These are phyloP conservation scores for Thielaviopsis populi DNA, from an alignment of 2,329 filamentous ascomycete genomes.

Conservation along the genomic window DNA sequence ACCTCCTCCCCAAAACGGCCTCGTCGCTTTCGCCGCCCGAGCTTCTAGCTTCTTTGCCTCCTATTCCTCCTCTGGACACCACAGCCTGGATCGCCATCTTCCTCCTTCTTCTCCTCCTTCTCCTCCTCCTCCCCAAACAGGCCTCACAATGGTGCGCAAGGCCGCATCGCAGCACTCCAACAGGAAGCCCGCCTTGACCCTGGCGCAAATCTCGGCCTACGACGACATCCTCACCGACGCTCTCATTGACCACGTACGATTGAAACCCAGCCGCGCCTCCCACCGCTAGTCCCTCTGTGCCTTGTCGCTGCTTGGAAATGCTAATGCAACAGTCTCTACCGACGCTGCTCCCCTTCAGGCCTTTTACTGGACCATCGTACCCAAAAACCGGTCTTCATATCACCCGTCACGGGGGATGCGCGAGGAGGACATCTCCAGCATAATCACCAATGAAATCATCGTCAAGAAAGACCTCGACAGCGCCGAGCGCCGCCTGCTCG, in stretches of 20 bases:
- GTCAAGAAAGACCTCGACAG: conserved; percentile 54
- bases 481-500: conserved; percentile 59
- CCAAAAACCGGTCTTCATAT: conserved; percentile 83
- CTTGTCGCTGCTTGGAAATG: conserved; percentile 17
- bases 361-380: conserved; percentile 92
- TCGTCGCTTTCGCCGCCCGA: background rate
- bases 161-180: conserved; percentile 15
- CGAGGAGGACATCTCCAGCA: conserved; percentile 44
- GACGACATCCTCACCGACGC: conserved; percentile 94
- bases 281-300: conserved; percentile 1
- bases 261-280: background rate
- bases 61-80: background rate
- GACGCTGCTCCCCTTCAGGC: conserved; percentile 38
- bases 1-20: background rate
- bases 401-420: conserved; percentile 67
- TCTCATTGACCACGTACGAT: conserved; percentile 79
- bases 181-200: conserved; percentile 61
- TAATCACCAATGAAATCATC: conserved; percentile 52
- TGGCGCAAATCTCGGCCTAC: conserved; percentile 79
- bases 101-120: no score
- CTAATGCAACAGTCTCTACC: conserved; percentile 13
- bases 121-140: background rate
- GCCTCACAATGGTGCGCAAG: conserved; percentile 9
- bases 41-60: background rate
- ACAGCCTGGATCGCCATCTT: background rate